Evolutionary conservation across 2,329 filamentous ascomycete genomes (phyloP), one percentile per base, ranked within the genome.

Genomic region (Lachnellula suecica): DNA sequence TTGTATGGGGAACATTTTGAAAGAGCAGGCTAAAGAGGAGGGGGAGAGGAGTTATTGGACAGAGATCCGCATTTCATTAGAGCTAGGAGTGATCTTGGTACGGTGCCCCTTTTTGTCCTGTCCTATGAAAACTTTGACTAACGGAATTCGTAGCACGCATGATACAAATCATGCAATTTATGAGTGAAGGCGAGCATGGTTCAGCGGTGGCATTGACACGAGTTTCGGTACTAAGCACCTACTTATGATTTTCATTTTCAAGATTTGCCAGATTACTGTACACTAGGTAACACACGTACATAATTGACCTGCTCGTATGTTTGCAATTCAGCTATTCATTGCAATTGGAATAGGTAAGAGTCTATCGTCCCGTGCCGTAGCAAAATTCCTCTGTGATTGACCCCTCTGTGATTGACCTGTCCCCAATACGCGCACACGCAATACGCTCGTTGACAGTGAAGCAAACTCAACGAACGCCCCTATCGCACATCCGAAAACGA

Each of bases 1-100:
- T 64, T 89, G 82, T 70, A 88, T 88, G 44, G 81, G 82, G 20
- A 79, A 78, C 56, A 77, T 85, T 22, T 66, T 87, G 52, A 72
- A 76, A 37, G 80, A 84, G 65, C 73, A 75, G 19, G 64, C 69
- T 3, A 73, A 71, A 35, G 75, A 79, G 55, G 71, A 72, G 9
- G 71, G 70, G 76, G 74, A 2, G 69, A 68, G 31, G 80, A 82
- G 27, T 61, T 72, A 22, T 62, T 79, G 43, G 63, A 62, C 6
- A 76, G 53, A 59, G 83, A 86, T 62, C 79, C 81, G 45, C 63
- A 85, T 47, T 84, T 82, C 63, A 74, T 79, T n/a, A 76, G 81
- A 61, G 83, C 80, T 0, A 79, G 75, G 62, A 70, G 71, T 9
- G 83, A 87, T 72, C 83, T 87, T 55, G 71, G 83, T 85, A 65